Conservation (phyloP, 129 eudicot genomes). For the Oenanthe sinensis region DNA sequence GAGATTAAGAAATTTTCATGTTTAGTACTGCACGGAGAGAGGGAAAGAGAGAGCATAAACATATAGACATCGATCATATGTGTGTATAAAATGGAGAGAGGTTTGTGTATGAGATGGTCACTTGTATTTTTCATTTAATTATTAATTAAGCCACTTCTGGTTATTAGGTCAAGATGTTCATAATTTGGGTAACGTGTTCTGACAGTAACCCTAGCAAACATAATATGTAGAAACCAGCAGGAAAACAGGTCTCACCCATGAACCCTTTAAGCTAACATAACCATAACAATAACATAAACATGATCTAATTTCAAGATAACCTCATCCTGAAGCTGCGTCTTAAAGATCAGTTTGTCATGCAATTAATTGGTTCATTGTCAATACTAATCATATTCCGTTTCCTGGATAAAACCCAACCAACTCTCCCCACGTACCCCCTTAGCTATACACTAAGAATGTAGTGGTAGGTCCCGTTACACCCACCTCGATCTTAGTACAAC, state of each 20-base stretch:
- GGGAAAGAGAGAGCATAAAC: no score
- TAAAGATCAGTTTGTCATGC: conserved; percentile 12
- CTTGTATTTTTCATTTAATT: no score
- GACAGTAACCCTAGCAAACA: conserved; percentile 1
- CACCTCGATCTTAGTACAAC: conserved; percentile 38
- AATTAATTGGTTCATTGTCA: conserved; percentile 42
- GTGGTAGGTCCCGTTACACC: conserved; percentile 47
- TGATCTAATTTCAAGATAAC: neutral
- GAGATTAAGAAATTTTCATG: neutral
- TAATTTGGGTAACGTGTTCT: neutral
- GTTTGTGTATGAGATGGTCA: no score
- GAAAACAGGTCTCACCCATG: neutral
- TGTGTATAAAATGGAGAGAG: neutral
- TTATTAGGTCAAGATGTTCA: neutral
- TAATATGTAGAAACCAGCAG: neutral
- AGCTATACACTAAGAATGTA: conserved; percentile 26
- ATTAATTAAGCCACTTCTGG: no score
- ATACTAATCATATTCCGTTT: conserved; percentile 13
- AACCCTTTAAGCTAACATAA: neutral
- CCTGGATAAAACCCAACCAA: conserved; percentile 36
- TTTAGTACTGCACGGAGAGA: neutral
- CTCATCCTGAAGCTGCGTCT: neutral
- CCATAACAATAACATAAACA: neutral
- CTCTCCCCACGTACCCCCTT: conserved; percentile 1
- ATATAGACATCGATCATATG: no score